Evolutionary conservation across 192 early-diverging fungal genomes (phyloP).

Genomic region (Coemansia sp.): DNA sequence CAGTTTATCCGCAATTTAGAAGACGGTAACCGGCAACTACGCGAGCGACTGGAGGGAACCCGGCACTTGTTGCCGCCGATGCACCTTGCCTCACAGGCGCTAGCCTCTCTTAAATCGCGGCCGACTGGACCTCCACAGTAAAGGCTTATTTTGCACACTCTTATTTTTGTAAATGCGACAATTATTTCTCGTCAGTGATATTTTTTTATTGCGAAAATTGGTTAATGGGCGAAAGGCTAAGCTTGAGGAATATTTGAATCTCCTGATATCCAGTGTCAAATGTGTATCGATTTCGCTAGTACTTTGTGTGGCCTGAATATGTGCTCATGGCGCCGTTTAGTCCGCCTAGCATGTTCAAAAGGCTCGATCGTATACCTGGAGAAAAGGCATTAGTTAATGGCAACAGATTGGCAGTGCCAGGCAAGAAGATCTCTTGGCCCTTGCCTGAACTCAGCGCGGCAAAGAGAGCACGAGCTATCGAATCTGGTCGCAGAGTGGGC

Average conservation of each 20-base stretch:
- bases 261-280: too few species aligned
- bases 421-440: conserved; percentile 55
- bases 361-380: conserved; percentile 9
- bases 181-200: neutral
- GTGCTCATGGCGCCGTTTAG: conserved; percentile 39
- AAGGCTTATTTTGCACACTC: too few species aligned
- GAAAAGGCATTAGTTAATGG: conserved; percentile 24
- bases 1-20: conserved; percentile 66
- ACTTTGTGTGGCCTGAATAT: conserved; percentile 45
- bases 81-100: conserved; percentile 14
- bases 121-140: conserved; percentile 20
- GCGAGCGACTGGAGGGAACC: conserved; percentile 40
- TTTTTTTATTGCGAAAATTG: neutral
- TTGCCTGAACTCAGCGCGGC: conserved; percentile 58
- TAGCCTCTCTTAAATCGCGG: conserved; percentile 16
- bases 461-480: conserved; percentile 64
- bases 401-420: conserved; percentile 23
- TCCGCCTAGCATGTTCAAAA: conserved; percentile 25
- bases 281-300: conserved; percentile 4
- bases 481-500: conserved; percentile 60
- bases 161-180: neutral
- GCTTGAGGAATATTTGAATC: neutral
- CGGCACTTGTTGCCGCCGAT: conserved; percentile 23
- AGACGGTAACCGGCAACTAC: conserved; percentile 48
- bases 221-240: neutral